phyloP scores from a whole-genome alignment of 108 stramenopile genomes.

The Skeletonema costatum region DNA sequence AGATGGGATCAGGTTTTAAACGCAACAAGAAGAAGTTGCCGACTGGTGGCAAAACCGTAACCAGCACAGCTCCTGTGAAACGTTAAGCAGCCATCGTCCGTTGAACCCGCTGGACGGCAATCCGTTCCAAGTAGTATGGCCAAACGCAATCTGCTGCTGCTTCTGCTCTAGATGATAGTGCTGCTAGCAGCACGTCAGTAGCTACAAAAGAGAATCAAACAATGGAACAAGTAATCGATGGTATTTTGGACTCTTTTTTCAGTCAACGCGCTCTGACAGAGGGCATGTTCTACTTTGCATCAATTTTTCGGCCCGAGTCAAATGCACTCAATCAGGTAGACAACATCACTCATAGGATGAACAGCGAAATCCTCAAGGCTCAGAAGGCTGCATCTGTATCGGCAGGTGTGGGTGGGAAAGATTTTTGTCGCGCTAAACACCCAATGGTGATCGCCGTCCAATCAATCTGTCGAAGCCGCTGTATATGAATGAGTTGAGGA shows the following conservation, averaged over 20 bases:
- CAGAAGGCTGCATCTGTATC: slow-evolving; percentile 37
- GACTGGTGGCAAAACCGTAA: not conserved
- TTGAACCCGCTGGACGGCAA: slow-evolving; percentile 3
- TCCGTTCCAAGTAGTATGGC: slow-evolving; percentile 22
- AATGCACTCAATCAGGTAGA: slow-evolving; percentile 53
- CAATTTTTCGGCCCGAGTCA: slow-evolving; percentile 40
- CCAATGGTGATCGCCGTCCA: slow-evolving; percentile 1
- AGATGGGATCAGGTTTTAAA: slow-evolving; percentile 40
- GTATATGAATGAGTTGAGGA: slow-evolving; percentile 51
- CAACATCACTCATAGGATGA: slow-evolving; percentile 54
- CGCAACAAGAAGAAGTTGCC: slow-evolving; percentile 20
- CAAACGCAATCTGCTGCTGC: slow-evolving; percentile 19
- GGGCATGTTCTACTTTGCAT: slow-evolving; percentile 68
- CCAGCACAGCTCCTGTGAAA: not conserved
- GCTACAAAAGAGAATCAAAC: not conserved
- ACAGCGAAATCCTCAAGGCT: slow-evolving; percentile 52
- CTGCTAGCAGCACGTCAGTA: slow-evolving; percentile 13
- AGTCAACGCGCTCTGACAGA: slow-evolving; percentile 58
- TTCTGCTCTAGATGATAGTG: not conserved
- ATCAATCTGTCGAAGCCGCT: slow-evolving; percentile 36
- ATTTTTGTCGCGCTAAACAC: slow-evolving; percentile 5
- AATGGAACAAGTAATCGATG: slow-evolving; percentile 75
- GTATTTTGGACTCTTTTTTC: slow-evolving; percentile 65
- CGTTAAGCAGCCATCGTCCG: not conserved
- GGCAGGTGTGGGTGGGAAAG: slow-evolving; percentile 14